Evolutionary conservation across 495 filamentous ascomycete species (phyloP), one percentile per base, ranked within the genome.

Genomic region (Thozetella sp.): DNA sequence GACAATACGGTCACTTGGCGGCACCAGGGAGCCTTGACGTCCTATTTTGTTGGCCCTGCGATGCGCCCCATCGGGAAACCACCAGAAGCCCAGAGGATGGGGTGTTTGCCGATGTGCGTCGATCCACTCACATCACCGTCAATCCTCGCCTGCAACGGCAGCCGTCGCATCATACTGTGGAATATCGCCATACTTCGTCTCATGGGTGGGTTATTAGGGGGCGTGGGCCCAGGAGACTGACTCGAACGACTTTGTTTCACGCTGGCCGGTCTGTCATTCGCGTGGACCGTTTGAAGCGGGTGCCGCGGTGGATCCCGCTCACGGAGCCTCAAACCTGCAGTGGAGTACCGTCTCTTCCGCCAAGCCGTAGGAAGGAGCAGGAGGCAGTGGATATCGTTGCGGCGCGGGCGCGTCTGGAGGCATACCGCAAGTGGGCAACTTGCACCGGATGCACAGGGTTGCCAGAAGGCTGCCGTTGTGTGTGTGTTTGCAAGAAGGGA

Each of bases 51-150:
- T 10, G 43, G 20, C n/a, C 10, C 12, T 48, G 43, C 43, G 20
- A 4, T 10, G 43, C 20, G 9, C 43, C 43, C 9, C 43, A 48
- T 48, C n/a, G 9, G 43, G 43, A 48, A 11, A 13, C 12, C 20
- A 19, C 4, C 43, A 4, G 10, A 19, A 10, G 43, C 43, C 20
- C 12, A 19, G n/a, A 19, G 20, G n/a, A 11, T 48, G 43, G 43
- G 4, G 3, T 48, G 43, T 3, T 20, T 10, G 43, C 9, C 3
- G 43, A 20, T 48, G 43, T 48, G 43, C 43, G 43, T 19, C 6
- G 43, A 48, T 48, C 43, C 43, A 48, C 43, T 48, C 43, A 48
- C 43, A 48, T 48, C 43, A 48, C n/a, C 43, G 43, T 48, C 43
- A 9, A 48, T 48, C 43, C 43, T 48, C 43, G 43, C 43, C 43